Evolutionary conservation across 2,329 filamentous ascomycete genomes (phyloP).

Genomic region (Ploettnerulaceae sp.): DNA sequence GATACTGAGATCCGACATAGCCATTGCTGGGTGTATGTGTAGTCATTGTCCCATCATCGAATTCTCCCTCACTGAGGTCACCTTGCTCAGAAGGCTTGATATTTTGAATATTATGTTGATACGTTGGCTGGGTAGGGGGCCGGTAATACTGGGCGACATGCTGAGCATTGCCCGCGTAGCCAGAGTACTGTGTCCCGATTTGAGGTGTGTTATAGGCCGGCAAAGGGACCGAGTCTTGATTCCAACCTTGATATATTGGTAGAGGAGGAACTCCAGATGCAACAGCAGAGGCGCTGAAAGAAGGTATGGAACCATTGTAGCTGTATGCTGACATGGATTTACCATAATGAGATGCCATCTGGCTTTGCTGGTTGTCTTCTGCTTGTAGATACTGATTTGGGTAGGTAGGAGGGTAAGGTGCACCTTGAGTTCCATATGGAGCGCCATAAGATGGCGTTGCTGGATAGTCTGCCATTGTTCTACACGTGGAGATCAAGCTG

Average conservation of each 20-base stretch:
- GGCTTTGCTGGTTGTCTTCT: slow-evolving; percentile 23
- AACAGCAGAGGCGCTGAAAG: slow-evolving; percentile 27
- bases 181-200: slow-evolving; percentile 16
- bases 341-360: slow-evolving; percentile 27
- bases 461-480: slow-evolving; percentile 44
- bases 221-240: slow-evolving; percentile 27
- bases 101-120: slow-evolving; percentile 21
- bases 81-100: slow-evolving; percentile 56
- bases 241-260: slow-evolving; percentile 32
- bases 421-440: slow-evolving; percentile 25
- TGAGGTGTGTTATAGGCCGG: slow-evolving; percentile 23
- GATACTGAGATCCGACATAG: slow-evolving; percentile 31
- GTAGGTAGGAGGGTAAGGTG: slow-evolving; percentile 27
- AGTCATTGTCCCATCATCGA: slow-evolving; percentile 42
- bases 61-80: slow-evolving; percentile 68
- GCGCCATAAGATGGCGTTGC: slow-evolving; percentile 40
- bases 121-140: slow-evolving; percentile 17
- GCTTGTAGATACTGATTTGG: slow-evolving; percentile 27
- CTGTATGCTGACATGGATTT: slow-evolving; percentile 27
- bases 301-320: slow-evolving; percentile 28
- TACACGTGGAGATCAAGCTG: slow-evolving; percentile 12
- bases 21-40: slow-evolving; percentile 12
- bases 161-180: slow-evolving; percentile 18
- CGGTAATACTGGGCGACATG: slow-evolving; percentile 22
- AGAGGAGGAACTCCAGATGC: slow-evolving; percentile 28